Percentiles rank a stretch among this genome's conserved stretches.
phyloP scores from a whole-genome alignment of 164 flowering plant genomes.

The Sedum album region DNA sequence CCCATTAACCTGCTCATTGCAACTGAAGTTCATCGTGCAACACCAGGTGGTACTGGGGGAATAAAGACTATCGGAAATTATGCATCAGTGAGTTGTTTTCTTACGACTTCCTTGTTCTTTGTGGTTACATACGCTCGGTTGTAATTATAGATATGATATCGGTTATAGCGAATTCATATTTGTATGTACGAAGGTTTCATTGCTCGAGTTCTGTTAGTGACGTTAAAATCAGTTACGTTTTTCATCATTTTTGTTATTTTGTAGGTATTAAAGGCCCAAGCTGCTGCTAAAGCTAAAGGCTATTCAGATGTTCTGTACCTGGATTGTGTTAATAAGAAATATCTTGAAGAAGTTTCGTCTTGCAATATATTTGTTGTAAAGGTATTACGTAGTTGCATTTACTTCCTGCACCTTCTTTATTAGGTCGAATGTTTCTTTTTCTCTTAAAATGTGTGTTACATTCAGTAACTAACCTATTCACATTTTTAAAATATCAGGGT shows the following conservation, averaged over 20 bases:
- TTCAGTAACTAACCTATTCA: neutral
- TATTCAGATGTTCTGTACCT: neutral
- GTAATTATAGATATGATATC: too few species aligned
- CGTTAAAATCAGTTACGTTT: neutral
- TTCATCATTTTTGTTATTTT: conserved; percentile 3
- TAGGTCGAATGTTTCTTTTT: neutral
- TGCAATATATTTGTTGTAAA: conserved; percentile 38
- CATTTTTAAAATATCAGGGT: conserved; percentile 26
- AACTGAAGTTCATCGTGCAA: conserved; percentile 79
- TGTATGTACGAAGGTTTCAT: neutral
- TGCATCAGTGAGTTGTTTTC: neutral
- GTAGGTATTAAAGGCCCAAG: conserved; percentile 63
- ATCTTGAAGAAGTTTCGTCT: neutral
- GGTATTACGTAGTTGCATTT: conserved; percentile 28
- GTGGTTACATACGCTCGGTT: neutral
- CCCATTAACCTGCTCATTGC: conserved; percentile 32
- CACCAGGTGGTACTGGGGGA: conserved; percentile 25
- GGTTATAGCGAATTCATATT: too few species aligned
- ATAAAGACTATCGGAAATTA: neutral
- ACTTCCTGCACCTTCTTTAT: neutral
- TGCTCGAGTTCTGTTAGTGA: neutral
- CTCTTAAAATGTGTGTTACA: neutral
- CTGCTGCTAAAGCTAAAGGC: neutral
- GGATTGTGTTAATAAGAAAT: neutral
- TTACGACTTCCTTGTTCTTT: neutral